Evolutionary conservation across 495 filamentous ascomycete species (phyloP), one percentile per base, ranked within the genome.

Genomic region (Endocarpon pusillum): DNA sequence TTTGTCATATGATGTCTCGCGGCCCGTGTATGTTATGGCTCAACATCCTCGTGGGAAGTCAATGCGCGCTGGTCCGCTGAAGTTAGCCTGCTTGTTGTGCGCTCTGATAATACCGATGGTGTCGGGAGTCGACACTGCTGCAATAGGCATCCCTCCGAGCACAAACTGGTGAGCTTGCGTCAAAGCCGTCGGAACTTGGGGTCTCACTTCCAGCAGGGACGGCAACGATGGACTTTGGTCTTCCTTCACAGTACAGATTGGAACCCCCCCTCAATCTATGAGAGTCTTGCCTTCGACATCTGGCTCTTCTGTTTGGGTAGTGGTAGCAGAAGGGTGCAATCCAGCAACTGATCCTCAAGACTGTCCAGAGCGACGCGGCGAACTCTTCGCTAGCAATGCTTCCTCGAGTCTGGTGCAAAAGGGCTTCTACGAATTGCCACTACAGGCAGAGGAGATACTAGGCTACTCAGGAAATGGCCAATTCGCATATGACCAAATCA

Each of bases 201-300:
- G n/a, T 5, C 28, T 31, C 12, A n/a, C 7, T 14, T 31, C 14
- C 14, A 5, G 28, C 30, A 51, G 48, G 48, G 47, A 55, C 21
- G 56, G 54, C 20, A 53, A 57, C 21, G 55, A 56, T 38, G 55
- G 56, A 5, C 42, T 42, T 4, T 61, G 57, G 57, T 58, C 56
- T 5, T 45, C 50, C 3, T 61, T 59, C 40, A 40, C 27, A 2
- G n/a, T 57, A 3, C 42, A 48, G 20, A 34, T 59, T 16, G 57
- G 57, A 14, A 57, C 44, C 2, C 56, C 56, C 3, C 29, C 47
- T 12, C 52, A 59, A 34, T 30, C 26, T 12, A 35, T 59, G 9
- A 43, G 42, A 31, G 39, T 56, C 17, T 35, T 58, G 7, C 26
- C 45, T 31, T 53, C 51, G 8, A 58, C 57, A 6, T 38, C 42